These are phyloP conservation scores for Singerocomus inundabilis DNA, from an alignment of 1,284 basidiomycete species.

Conservation along the genomic window DNA sequence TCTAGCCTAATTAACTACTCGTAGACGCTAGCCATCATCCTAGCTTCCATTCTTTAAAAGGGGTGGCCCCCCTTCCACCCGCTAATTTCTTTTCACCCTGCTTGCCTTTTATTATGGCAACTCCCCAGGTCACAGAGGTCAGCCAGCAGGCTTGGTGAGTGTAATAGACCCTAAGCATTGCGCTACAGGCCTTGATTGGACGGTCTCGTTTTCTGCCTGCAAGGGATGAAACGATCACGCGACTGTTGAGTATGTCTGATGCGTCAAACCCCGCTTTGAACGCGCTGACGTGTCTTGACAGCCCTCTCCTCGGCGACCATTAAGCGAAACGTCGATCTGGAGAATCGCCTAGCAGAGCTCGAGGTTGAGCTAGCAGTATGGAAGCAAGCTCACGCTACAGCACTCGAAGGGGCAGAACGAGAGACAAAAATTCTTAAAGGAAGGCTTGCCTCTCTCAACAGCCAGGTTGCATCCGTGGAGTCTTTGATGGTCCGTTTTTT, in stretches of 20 bases:
- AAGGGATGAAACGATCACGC: constrained; percentile 65
- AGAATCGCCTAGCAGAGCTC: constrained; percentile 60
- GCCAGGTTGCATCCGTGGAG: constrained; percentile 56
- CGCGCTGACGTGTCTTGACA: constrained; percentile 29
- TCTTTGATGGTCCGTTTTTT: constrained; percentile 48
- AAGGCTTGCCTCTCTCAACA: constrained; percentile 58
- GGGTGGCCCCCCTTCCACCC: constrained; percentile 37
- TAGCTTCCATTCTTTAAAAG: constrained; percentile 43
- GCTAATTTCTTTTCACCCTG: constrained; percentile 33
- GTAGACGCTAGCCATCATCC: constrained; percentile 37
- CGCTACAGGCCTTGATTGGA: constrained; percentile 22
- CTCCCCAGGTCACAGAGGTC: constrained; percentile 52
- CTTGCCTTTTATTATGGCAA: constrained; percentile 50
- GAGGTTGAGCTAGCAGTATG: constrained; percentile 66
- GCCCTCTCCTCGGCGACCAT: constrained; percentile 62
- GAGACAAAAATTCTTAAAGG: constrained; percentile 62
- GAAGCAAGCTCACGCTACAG: constrained; percentile 64
- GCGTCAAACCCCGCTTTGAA: constrained; percentile 1
- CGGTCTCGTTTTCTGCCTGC: constrained; percentile 22
- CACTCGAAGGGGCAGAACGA: constrained; percentile 56
- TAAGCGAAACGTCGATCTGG: constrained; percentile 60
- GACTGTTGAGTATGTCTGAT: constrained; percentile 50
- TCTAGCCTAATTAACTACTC: constrained; percentile 42
- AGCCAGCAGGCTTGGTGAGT: constrained; percentile 63
- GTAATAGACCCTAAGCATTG: constrained; percentile 11